These are phyloP conservation scores for Pseudogymnoascus sp. DNA, from an alignment of 2,329 filamentous ascomycete species.

Conservation along the genomic window DNA sequence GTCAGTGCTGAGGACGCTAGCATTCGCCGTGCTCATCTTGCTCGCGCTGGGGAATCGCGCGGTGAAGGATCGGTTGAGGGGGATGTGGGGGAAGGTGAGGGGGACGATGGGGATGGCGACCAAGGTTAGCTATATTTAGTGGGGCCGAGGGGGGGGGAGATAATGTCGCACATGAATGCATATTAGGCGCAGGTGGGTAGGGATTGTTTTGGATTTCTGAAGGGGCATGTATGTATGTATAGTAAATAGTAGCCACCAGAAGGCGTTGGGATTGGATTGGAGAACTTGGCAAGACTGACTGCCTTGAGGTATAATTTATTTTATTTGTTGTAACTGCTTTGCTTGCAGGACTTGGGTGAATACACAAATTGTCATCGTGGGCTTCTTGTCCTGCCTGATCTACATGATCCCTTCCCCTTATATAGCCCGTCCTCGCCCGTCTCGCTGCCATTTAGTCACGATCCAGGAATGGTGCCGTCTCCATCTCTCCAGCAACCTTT, in stretches of 20 bases:
- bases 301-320: not conserved
- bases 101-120: conserved; percentile 91
- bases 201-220: not conserved
- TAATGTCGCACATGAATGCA: conserved; percentile 6
- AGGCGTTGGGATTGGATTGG: not conserved
- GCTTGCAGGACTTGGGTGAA: not conserved
- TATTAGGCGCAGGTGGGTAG: not conserved
- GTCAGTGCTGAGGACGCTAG: conserved; percentile 54
- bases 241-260: conserved; percentile 2
- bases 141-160: not conserved
- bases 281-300: not conserved
- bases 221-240: not conserved
- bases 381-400: not conserved
- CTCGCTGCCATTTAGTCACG: not conserved
- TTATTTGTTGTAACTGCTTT: not conserved
- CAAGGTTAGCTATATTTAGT: conserved; percentile 89
- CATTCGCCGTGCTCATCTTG: conserved; percentile 73
- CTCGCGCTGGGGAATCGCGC: conserved; percentile 68
- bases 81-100: conserved; percentile 74
- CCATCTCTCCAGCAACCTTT: not conserved
- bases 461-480: not conserved
- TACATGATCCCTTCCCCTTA: not conserved
- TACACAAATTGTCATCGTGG: not conserved
- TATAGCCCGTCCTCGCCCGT: not conserved
- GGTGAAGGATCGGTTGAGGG: conserved; percentile 65